Evolutionary conservation across 371 early-diverging fungal species (phyloP), one percentile per base, ranked within the genome.

Genomic region (Parasitella parasitica): DNA sequence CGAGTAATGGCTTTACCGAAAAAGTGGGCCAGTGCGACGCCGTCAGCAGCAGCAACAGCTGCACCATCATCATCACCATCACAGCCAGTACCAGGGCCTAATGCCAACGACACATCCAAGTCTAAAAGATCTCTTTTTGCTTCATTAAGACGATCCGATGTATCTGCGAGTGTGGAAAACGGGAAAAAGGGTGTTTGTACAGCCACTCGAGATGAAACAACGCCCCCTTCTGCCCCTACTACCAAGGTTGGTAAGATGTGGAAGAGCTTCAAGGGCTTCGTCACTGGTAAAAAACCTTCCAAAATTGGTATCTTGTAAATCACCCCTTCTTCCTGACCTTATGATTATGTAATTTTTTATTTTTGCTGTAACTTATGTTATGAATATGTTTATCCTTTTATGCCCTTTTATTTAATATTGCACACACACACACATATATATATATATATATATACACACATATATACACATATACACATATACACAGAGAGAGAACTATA

Each of bases 201-300:
- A 2, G 36, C 48, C 26, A 35, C 37, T n/a, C 8, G 35, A 39
- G 39, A 41, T 11, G 41, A 34, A 22, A 38, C 56, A 6, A 56
- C 51, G 11, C 57, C 30, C 13, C 50, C 57, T 58, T 57, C 36
- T 46, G 49, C 20, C 0, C 9, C 35, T 0, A n/a, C n/a, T n/a
- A 61, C 61, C 8, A 66, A 41, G 8, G 72, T 73, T 4, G 60
- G 68, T 28, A 76, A 76, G 11, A 62, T 76, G 60, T 78, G 79
- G 79, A 78, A 76, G 48, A 76, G 76, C 36, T 78, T 78, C 50
- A 78, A 73, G 50, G 69, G 62, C 22, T 54, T 78, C 28, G 69
- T 78, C 50, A 64, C 71, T 43, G 76, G 72, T 57, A 75, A 76
- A 61, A 78, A 76, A 61, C 53, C 79, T 35, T 78, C 79, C 30